Evolutionary conservation across 768 basidiomycete genomes (phyloP).

Genomic region (Gloeostereum incarnatum): DNA sequence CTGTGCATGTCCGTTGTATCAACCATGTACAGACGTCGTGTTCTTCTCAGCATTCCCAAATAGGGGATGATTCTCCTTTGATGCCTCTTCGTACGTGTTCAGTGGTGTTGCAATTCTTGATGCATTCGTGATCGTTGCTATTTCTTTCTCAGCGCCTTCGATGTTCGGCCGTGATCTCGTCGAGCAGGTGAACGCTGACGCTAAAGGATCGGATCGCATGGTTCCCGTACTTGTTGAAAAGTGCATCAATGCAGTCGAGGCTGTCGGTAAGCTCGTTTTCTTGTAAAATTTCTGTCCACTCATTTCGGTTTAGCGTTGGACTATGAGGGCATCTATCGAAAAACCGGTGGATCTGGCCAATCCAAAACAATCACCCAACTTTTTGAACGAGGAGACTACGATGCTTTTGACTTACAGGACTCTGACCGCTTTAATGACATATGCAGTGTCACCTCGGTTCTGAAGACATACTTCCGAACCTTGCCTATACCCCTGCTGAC

Average conservation of each 20-base stretch:
- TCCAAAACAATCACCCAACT: constrained; percentile 90
- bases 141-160: constrained; percentile 51
- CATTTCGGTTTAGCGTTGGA: constrained; percentile 17
- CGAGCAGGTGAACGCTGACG: constrained; percentile 74
- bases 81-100: constrained; percentile 27
- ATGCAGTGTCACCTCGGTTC: constrained; percentile 90
- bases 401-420: constrained; percentile 82
- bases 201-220: constrained; percentile 44
- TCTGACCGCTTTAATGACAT: constrained; percentile 93
- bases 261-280: constrained; percentile 46
- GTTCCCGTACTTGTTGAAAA: constrained; percentile 91
- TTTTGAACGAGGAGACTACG: constrained; percentile 89
- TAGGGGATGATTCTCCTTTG: constrained; percentile 13
- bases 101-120: constrained; percentile 4
- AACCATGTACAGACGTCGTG: constrained; percentile 61
- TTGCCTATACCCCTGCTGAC: constrained; percentile 88
- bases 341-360: constrained; percentile 89
- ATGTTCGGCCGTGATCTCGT: constrained; percentile 89
- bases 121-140: constrained; percentile 9
- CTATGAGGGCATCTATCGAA: constrained; percentile 97
- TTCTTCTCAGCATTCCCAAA: constrained; percentile 36
- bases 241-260: constrained; percentile 91
- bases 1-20: constrained; percentile 83
- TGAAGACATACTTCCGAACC: constrained; percentile 95
- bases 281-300: background rate